These are phyloP conservation scores for Apophysomyces elegans DNA, from an alignment of 371 early-diverging fungal genomes.

Conservation along the genomic window DNA sequence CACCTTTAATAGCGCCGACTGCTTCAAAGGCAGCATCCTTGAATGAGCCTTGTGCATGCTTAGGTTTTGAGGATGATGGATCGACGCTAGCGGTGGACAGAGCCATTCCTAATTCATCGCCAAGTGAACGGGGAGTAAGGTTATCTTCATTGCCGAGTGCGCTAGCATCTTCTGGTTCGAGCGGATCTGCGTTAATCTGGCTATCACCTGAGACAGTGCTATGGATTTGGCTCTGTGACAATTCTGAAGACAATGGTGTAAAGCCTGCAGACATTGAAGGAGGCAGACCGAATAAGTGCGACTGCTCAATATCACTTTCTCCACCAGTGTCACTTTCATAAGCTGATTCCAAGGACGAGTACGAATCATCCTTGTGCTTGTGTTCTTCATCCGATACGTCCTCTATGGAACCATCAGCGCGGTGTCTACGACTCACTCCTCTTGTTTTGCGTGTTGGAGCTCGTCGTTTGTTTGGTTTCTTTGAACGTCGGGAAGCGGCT, in stretches of 20 bases:
- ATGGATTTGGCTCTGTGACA: slow-evolving; percentile 17
- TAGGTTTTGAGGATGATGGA: slow-evolving; percentile 4
- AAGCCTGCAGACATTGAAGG: slow-evolving; percentile 12
- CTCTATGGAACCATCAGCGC: slow-evolving; percentile 10
- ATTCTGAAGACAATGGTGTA: slow-evolving; percentile 23
- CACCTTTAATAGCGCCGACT: slow-evolving; percentile 18
- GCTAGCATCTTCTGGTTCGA: slow-evolving; percentile 1
- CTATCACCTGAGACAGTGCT: background rate
- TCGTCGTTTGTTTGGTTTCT: background rate
- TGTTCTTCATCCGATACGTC: slow-evolving; percentile 7
- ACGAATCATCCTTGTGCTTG: background rate
- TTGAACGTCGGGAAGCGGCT: slow-evolving; percentile 2
- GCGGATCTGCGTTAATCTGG: slow-evolving; percentile 5
- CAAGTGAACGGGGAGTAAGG: slow-evolving; percentile 28
- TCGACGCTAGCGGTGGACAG: slow-evolving; percentile 7
- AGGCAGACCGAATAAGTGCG: background rate
- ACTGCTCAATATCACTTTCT: slow-evolving; percentile 10
- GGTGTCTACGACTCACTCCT: background rate
- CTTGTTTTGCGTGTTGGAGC: slow-evolving; percentile 5
- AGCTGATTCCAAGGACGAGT: background rate
- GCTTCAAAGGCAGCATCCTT: slow-evolving; percentile 16
- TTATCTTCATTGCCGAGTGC: background rate
- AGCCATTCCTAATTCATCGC: slow-evolving; percentile 33
- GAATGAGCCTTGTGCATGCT: background rate
- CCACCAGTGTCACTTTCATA: slow-evolving; percentile 11